Base-by-base conservation (phyloP, 2,329 filamentous ascomycete species). In the Dissoconium aciculare region DNA sequence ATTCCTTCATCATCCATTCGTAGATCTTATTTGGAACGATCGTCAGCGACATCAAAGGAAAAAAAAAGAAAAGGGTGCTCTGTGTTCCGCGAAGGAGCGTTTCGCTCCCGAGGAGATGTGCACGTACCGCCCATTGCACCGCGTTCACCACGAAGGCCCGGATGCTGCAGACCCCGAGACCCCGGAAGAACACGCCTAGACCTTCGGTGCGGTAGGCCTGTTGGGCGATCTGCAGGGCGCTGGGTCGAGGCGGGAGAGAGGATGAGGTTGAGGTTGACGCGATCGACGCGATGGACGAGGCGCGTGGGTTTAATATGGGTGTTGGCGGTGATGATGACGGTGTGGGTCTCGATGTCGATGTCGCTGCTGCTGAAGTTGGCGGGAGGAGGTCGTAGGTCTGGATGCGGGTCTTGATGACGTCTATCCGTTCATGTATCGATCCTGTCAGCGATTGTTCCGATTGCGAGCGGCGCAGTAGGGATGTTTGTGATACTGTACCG, bases 71-170 rank as follows among this genome's bases (percentile, higher is more conserved):
- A n/a, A n/a, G n/a, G n/a, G n/a, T n/a, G n/a, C n/a, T n/a, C n/a
- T n/a, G n/a, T n/a, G n/a, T n/a, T n/a, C n/a, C n/a, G n/a, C n/a
- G n/a, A n/a, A n/a, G n/a, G n/a, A n/a, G n/a, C n/a, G n/a, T n/a
- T n/a, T n/a, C n/a, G 19, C 19, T 23, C 19, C 13, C 6, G 15
- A 15, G 12, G n/a, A 26, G 17, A 27, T 14, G 25, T 11, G 21
- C 13, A 41, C 46, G 39, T 32, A 82, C 71, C 14, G 78, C 78
- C 85, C 85, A 95, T 60, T 76, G 72, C n/a, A 82, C 78, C 2
- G 87, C 85, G 59, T 94, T 94, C 23, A 94, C 87, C 31, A 92
- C 62, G 52, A 95, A 94, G 0, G 87, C 87, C 43, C 87, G 65
- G 5, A 79, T 57, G 54, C 81, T 91, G 54, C 87, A 95, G 17